These are phyloP conservation scores for Strobilomyces echinocephalus DNA, from an alignment of 768 basidiomycete species.

Conservation along the genomic window DNA sequence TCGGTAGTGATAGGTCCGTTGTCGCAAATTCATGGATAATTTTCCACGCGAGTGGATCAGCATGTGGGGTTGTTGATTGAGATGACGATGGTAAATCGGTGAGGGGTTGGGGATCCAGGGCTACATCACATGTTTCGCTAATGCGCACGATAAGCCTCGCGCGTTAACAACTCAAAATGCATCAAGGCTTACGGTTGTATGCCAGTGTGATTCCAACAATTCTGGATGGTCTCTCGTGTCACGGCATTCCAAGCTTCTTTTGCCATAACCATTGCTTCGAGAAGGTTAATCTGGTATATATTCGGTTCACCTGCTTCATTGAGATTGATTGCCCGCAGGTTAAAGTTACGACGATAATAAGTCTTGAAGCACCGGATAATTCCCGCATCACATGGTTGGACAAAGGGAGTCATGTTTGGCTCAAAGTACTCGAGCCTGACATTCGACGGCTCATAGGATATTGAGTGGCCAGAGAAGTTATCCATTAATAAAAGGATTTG, in stretches of 20 bases:
- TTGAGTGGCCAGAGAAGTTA: not conserved
- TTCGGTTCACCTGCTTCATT: not conserved
- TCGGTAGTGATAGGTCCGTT: not conserved
- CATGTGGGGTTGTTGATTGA: not conserved
- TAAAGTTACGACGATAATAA: not conserved
- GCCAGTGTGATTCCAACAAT: not conserved
- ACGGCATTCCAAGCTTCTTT: not conserved
- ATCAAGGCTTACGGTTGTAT: too few relatives aligned
- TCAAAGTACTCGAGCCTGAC: not conserved
- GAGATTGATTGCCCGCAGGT: not conserved
- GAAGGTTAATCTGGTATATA: not conserved
- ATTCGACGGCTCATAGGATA: not conserved
- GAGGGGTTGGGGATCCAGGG: too few relatives aligned
- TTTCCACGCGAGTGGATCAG: not conserved
- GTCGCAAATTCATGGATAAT: not conserved
- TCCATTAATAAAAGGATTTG: too few relatives aligned
- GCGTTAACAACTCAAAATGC: too few relatives aligned
- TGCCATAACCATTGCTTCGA: not conserved
- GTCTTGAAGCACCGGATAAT: not conserved
- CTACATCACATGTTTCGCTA: too few relatives aligned
- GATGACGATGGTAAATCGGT: not conserved
- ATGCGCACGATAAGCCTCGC: too few relatives aligned
- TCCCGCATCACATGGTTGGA: not conserved
- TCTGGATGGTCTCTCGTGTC: not conserved
- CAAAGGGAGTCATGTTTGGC: not conserved